Percentiles rank a stretch among this genome's conserved stretches.
phyloP scores from a whole-genome alignment of 352 stramenopile species.

The Phytophthora quininea region DNA sequence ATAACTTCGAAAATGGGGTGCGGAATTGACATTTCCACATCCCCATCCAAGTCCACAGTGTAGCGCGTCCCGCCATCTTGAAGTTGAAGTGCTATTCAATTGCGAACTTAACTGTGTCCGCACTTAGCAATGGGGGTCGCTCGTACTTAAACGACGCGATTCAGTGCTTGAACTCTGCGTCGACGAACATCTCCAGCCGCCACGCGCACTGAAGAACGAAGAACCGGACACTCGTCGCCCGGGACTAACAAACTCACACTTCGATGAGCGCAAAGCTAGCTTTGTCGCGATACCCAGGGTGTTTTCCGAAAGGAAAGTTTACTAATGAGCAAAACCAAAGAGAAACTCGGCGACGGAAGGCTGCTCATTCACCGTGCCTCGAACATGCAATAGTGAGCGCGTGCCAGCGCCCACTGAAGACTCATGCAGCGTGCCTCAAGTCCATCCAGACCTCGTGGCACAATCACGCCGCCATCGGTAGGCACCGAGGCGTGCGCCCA shows the following conservation, averaged over 20 bases:
- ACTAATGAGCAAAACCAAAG: not conserved
- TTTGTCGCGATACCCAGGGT: not conserved
- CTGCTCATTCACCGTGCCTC: too few species aligned
- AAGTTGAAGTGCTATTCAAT: not conserved
- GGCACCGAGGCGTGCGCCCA: too few species aligned
- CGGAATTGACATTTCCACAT: constrained; percentile 17
- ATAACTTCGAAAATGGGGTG: constrained; percentile 24
- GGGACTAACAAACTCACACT: not conserved
- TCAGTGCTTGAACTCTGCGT: not conserved
- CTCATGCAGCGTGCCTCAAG: too few species aligned
- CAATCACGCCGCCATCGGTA: too few species aligned
- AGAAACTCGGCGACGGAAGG: too few species aligned
- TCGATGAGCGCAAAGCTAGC: not conserved
- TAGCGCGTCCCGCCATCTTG: constrained; percentile 7
- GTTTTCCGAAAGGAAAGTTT: not conserved
- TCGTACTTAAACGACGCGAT: constrained; percentile 1
- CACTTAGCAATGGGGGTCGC: not conserved
- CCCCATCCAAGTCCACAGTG: constrained; percentile 6
- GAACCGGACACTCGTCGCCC: too few species aligned
- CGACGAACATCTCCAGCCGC: not conserved
- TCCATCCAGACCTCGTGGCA: too few species aligned
- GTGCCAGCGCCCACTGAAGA: too few species aligned
- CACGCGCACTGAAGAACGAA: not conserved
- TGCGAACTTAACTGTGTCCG: constrained; percentile 1
- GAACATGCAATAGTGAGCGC: too few species aligned